A percentile compares a stretch with the other conserved stretches of the same genome.
Evolutionary conservation across 768 basidiomycete species (phyloP).

Genomic region (Xerocomellus dryophilus): DNA sequence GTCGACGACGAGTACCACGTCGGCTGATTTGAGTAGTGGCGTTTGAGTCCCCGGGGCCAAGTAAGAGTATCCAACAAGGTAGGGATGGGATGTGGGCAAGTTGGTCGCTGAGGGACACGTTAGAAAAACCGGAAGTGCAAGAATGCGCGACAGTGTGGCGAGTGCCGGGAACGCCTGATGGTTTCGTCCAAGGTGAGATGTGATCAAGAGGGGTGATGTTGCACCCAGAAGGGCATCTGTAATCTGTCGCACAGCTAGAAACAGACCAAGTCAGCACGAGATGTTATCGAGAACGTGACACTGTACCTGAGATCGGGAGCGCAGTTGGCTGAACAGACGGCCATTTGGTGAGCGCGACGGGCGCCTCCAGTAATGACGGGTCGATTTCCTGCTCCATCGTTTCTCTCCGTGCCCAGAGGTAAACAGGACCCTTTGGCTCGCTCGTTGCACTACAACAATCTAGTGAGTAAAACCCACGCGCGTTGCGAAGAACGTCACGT

Average conservation of each 20-base stretch:
- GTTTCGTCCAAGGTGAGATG: slow-evolving; percentile 60
- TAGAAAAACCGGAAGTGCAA: slow-evolving; percentile 54
- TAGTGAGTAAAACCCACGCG: not conserved
- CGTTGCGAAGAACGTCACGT: slow-evolving; percentile 8
- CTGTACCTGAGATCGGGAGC: slow-evolving; percentile 40
- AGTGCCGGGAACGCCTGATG: slow-evolving; percentile 45
- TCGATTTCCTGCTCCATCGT: slow-evolving; percentile 64
- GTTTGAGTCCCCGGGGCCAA: slow-evolving; percentile 45
- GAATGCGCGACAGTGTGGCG: slow-evolving; percentile 43
- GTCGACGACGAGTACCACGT: slow-evolving; percentile 65
- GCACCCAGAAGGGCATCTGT: slow-evolving; percentile 48
- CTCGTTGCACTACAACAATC: slow-evolving; percentile 51
- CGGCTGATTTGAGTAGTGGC: slow-evolving; percentile 48
- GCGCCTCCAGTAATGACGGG: slow-evolving; percentile 30
- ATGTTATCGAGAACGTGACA: not conserved
- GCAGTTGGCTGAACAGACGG: slow-evolving; percentile 49
- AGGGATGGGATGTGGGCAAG: slow-evolving; percentile 56
- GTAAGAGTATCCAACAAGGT: slow-evolving; percentile 51
- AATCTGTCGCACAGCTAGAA: slow-evolving; percentile 38
- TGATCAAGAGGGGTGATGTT: slow-evolving; percentile 58
- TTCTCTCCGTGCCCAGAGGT: slow-evolving; percentile 72
- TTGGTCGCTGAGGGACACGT: slow-evolving; percentile 50
- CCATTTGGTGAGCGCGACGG: slow-evolving; percentile 41
- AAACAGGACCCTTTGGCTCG: slow-evolving; percentile 69
- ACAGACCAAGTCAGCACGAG: not conserved